Evolutionary conservation across 352 stramenopile genomes (phyloP).

Genomic region (Pythium phragmitis): DNA sequence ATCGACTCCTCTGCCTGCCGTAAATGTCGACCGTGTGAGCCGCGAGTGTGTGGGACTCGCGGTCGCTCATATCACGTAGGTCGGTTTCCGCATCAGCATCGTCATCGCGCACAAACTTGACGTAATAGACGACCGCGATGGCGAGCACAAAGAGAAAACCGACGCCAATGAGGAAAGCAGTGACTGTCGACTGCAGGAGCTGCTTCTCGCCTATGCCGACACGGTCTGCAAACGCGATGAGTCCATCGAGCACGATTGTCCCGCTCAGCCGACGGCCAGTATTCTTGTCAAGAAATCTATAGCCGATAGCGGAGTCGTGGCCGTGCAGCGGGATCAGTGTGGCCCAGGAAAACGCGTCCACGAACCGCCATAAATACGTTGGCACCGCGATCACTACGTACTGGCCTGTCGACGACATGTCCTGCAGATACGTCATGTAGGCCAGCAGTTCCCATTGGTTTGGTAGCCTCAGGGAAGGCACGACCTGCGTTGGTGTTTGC

Average conservation of each 20-base stretch:
- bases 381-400: conserved; percentile 21
- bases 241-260: conserved; percentile 17
- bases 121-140: conserved; percentile 5
- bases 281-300: not conserved
- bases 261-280: conserved; percentile 1
- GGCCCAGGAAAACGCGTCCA: conserved; percentile 32
- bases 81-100: not conserved
- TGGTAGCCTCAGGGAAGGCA: conserved; percentile 10
- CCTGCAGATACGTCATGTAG: conserved; percentile 22
- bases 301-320: conserved; percentile 3
- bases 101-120: conserved; percentile 10
- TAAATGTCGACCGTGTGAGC: conserved; percentile 5
- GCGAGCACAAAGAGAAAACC: conserved; percentile 2
- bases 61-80: not conserved
- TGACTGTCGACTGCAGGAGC: conserved; percentile 16
- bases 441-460: conserved; percentile 34
- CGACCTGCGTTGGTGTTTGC: conserved; percentile 1
- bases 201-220: conserved; percentile 24
- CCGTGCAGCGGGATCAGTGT: conserved; percentile 26
- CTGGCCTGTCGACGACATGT: conserved; percentile 15
- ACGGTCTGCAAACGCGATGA: conserved; percentile 26
- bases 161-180: conserved; percentile 10
- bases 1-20: not conserved
- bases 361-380: conserved; percentile 19
- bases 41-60: not conserved